phyloP scores from a whole-genome alignment of 345 rosid genomes.

The Trapa incisa region DNA sequence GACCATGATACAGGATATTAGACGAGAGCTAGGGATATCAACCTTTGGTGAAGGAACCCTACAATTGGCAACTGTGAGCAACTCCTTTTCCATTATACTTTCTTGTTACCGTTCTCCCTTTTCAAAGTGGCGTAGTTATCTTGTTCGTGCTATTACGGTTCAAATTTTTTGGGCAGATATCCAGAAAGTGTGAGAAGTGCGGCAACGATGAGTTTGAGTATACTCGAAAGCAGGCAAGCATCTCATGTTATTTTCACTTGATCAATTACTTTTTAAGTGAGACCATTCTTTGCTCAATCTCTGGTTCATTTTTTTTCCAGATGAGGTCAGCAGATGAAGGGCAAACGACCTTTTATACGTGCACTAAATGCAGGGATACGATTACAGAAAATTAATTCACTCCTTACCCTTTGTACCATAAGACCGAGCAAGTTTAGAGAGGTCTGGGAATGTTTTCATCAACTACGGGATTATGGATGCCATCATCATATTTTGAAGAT shows the following conservation, averaged over 20 bases:
- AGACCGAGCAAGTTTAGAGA: not conserved
- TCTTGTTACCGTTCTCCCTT: not conserved
- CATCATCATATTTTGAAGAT: not conserved
- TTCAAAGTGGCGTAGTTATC: not conserved
- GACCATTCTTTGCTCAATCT: not conserved
- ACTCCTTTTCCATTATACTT: not conserved
- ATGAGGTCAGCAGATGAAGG: slow-evolving; percentile 48
- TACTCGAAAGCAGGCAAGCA: slow-evolving; percentile 26
- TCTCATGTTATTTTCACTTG: not conserved
- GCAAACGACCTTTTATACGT: slow-evolving; percentile 21
- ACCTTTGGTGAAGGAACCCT: slow-evolving; percentile 16
- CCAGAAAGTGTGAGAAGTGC: slow-evolving; percentile 26
- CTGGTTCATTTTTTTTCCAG: slow-evolving; percentile 11
- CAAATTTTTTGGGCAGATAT: slow-evolving; percentile 13
- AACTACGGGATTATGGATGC: not conserved
- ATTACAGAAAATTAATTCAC: not conserved
- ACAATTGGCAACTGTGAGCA: slow-evolving; percentile 15
- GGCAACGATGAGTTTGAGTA: slow-evolving; percentile 24
- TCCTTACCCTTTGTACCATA: not conserved
- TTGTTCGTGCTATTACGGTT: not conserved
- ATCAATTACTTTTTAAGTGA: not conserved
- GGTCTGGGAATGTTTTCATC: not conserved
- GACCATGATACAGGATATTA: slow-evolving; percentile 22
- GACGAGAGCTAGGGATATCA: slow-evolving; percentile 33
- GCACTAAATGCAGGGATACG: slow-evolving; percentile 22